Percentiles rank a stretch among this genome's conserved stretches.
phyloP scores from a whole-genome alignment of 176 grass and related monocot species.

The Ananas comosus region DNA sequence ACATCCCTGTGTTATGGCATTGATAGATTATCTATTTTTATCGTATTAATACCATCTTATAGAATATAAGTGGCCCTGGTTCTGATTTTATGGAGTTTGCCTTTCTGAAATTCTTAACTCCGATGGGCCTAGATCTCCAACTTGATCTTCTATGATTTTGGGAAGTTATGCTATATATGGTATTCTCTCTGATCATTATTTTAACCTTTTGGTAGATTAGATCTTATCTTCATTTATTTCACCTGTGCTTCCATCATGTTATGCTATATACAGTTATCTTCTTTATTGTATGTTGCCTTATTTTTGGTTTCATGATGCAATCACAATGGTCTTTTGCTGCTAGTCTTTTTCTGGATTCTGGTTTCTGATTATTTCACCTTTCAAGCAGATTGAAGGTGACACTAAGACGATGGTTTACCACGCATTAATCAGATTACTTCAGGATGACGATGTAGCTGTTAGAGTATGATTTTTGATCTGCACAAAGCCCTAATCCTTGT shows the following conservation, averaged over 20 bases:
- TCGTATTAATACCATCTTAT: not conserved
- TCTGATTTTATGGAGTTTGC: not conserved
- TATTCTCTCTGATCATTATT: not conserved
- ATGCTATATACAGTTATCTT: not conserved
- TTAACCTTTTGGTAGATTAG: not conserved
- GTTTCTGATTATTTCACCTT: slow-evolving; percentile 34
- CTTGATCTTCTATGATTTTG: not conserved
- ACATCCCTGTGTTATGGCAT: too few species aligned
- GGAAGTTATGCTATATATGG: not conserved
- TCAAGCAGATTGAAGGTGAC: slow-evolving; percentile 76
- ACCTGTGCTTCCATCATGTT: not conserved
- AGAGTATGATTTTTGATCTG: slow-evolving; percentile 46
- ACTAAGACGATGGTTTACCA: slow-evolving; percentile 76
- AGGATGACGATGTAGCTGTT: slow-evolving; percentile 73
- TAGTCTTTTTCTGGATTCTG: slow-evolving; percentile 9
- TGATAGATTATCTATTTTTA: too few species aligned
- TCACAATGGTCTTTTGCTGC: not conserved
- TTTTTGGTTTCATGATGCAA: not conserved
- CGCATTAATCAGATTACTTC: slow-evolving; percentile 86
- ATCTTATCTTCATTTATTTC: not conserved
- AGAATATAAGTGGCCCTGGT: not conserved
- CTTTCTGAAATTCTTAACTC: not conserved
- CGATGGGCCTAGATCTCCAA: not conserved
- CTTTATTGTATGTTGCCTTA: not conserved
- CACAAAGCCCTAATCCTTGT: slow-evolving; percentile 11